Base-by-base conservation (phyloP, 1,284 basidiomycete species). In the Fomitopsis schrenkii region DNA sequence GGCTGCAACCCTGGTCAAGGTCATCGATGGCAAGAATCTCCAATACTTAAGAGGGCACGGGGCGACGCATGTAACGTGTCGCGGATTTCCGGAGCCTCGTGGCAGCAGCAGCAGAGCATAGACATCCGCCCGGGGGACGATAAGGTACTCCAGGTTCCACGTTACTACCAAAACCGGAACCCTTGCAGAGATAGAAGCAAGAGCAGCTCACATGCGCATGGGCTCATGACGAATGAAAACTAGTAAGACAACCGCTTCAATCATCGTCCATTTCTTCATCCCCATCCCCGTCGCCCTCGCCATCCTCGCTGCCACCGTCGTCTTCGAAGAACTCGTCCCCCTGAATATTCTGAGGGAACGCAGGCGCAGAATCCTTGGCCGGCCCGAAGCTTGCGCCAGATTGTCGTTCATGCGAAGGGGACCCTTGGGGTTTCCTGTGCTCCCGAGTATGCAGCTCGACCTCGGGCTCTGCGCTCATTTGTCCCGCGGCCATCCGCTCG, bases 401-500 rank as follows among this genome's bases (percentile, higher is more conserved):
- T 19, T 45, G 28, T 41, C 26, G 35, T 2, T 52, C 46, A 4
- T 22, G 41, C 52, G 46, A 8, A 19, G 30, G 19, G n/a, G 35
- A 10, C 4, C 1, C 33, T 5, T 19, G 28, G 12, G 17, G 36
- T n/a, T 42, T 19, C 33, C 41, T 44, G 40, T 62, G 22, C 45
- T 59, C 64, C 42, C 55, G 60, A 8, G 19, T 15, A 15, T 12
- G 26, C 42, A 62, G 55, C 63, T 77, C 74, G 45, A 80, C 68
- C 71, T 94, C 92, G 4, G 92, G 91, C 67, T 86, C 83, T 1
- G 64, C 60, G 26, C 82, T 79, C 57, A 94, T 68, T 64, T 85
- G 83, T 0, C 88, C 87, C 0, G 71, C 74, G 48, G 79, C 74
- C 92, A 95, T 95, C 63, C 81, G 79, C 59, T 76, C 74, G 48